Conservation (phyloP, 1,284 basidiomycete genomes). For the Sporisorium iseilematis-ciliati region DNA sequence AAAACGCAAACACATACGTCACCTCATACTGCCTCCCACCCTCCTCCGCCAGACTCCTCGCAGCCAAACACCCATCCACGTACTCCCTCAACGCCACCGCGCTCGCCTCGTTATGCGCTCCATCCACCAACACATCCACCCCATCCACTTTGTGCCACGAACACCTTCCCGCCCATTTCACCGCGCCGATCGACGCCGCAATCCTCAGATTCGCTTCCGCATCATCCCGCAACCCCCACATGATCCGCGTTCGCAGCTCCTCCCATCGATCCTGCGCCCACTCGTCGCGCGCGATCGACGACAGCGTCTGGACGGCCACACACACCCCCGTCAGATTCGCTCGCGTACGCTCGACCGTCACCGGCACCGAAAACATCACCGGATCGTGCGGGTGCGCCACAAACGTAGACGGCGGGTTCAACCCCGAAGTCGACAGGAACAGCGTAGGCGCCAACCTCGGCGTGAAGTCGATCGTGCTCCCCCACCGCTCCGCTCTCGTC, state of each 20-base stretch:
- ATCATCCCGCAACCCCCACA: constrained; percentile 56
- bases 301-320: constrained; percentile 66
- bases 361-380: constrained; percentile 24
- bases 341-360: constrained; percentile 52
- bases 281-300: constrained; percentile 62
- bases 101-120: constrained; percentile 94
- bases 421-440: constrained; percentile 42
- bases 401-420: constrained; percentile 51
- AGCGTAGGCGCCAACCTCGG: constrained; percentile 41
- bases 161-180: constrained; percentile 84
- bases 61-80: constrained; percentile 72
- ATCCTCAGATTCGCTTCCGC: constrained; percentile 38
- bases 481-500: constrained; percentile 32
- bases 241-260: constrained; percentile 58
- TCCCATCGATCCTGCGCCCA: constrained; percentile 51
- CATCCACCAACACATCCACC: constrained; percentile 78
- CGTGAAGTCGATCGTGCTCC: constrained; percentile 28
- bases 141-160: constrained; percentile 74
- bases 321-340: constrained; percentile 56
- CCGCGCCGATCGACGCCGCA: constrained; percentile 27
- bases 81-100: constrained; percentile 80
- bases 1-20: constrained; percentile 64
- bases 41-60: constrained; percentile 9
- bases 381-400: constrained; percentile 52
- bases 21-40: constrained; percentile 17